Evolutionary conservation across 73 alveolate genomes (phyloP), one percentile per base, ranked within the genome.

Genomic region (Uronychia setigera): DNA sequence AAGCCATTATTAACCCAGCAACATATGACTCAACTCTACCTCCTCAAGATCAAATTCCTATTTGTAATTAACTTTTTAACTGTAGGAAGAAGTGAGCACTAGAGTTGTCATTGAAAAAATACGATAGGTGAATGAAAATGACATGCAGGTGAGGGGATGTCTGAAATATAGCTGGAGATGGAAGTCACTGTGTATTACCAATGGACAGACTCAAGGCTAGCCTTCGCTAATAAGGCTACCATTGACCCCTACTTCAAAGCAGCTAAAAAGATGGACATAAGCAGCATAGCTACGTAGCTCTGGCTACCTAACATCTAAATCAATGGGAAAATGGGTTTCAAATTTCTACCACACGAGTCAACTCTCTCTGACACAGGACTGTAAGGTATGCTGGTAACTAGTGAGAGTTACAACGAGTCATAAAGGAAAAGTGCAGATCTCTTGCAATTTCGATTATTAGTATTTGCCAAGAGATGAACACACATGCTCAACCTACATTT

Each of bases 131-230:
- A 46, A 46, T 46, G 67, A 46, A 19, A 19, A 19, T 19, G 19
- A 46, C 19, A 46, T 46, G 67, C 5, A 46, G 67, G 67, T 46
- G n/a, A 46, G 67, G 67, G 19, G 5, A 5, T 11, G 19, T 11
- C 5, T 46, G 67, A 46, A 5, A 46, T 46, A 46, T n/a, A 46
- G 67, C 5, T 46, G n/a, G n/a, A 46, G n/a, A 46, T 19, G 5
- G 19, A 11, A 46, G 67, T 19, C 5, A 11, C 67, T 19, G 19
- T 46, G 5, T 46, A 46, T 19, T 46, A 5, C 5, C n/a, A 46
- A 46, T 76, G 82, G 82, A 76, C 82, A 9, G 57, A 29, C 82
- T 31, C 82, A 5, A 11, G 60, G 27, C 59, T 76, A 9, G 82
- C 82, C 27, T 76, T 26, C 30, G 59, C 1, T 5, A 30, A 31